These are phyloP conservation scores for Aspergillus bertholletiae DNA, from an alignment of 495 filamentous ascomycete species.

Conservation along the genomic window DNA sequence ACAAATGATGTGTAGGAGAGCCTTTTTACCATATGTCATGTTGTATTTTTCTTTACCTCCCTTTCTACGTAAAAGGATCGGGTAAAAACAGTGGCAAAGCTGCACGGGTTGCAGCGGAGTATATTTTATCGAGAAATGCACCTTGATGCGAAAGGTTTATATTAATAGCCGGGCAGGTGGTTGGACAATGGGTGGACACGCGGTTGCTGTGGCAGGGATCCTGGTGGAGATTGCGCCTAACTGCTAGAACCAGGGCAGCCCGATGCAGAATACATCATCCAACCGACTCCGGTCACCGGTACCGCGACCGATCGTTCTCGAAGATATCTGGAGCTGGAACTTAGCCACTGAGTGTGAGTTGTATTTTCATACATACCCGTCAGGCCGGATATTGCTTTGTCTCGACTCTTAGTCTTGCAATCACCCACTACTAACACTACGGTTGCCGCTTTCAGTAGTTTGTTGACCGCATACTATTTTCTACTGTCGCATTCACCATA, in stretches of 20 bases:
- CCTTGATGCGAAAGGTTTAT: not conserved
- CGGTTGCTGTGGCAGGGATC: constrained; percentile 39
- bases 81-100: not conserved
- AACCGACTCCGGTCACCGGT: constrained; percentile 13
- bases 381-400: not conserved
- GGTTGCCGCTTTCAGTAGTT: constrained; percentile 34
- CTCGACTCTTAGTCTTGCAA: not conserved
- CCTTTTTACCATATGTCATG: too few relatives aligned
- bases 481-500: not conserved
- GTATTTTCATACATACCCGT: not conserved
- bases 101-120: not conserved
- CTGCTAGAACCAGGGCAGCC: constrained; percentile 9
- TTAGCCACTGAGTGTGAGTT: not conserved
- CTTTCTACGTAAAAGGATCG: too few relatives aligned
- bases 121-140: not conserved
- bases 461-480: constrained; percentile 31
- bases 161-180: constrained; percentile 7
- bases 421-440: not conserved
- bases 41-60: too few relatives aligned
- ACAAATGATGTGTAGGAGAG: too few relatives aligned
- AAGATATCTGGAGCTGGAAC: constrained; percentile 3
- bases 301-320: constrained; percentile 2
- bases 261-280: constrained; percentile 19
- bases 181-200: constrained; percentile 20
- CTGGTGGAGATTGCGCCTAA: constrained; percentile 24